phyloP scores from a whole-genome alignment of 192 early-diverging fungal species.

The Rhizoclosmatium sp. region DNA sequence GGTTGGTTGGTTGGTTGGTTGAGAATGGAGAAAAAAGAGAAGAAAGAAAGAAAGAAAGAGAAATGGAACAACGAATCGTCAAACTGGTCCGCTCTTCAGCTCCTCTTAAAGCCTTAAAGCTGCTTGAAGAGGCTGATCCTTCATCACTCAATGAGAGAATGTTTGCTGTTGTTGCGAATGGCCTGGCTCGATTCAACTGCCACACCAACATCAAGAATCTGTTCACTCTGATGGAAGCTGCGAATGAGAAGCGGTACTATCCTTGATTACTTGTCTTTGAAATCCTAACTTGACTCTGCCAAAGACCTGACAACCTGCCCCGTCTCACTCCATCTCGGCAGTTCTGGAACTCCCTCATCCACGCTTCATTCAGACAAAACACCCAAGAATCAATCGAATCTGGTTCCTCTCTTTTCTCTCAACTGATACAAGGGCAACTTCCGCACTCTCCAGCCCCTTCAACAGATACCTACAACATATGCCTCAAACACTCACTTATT shows the following conservation, averaged over 20 bases:
- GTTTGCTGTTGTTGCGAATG: background rate
- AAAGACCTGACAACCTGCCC: background rate
- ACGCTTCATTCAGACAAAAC: background rate
- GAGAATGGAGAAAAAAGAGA: background rate
- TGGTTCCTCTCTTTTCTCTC: no score
- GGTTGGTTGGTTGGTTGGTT: background rate
- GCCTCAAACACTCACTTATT: constrained; percentile 1
- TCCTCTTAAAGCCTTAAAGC: background rate
- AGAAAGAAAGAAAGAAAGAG: background rate
- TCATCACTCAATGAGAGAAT: background rate
- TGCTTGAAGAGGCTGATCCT: background rate
- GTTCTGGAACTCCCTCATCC: constrained; percentile 19
- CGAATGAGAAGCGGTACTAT: background rate
- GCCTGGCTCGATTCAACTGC: background rate
- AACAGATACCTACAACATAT: constrained; percentile 33
- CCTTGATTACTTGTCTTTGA: background rate
- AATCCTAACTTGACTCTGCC: background rate
- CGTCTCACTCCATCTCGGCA: background rate
- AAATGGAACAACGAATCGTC: background rate
- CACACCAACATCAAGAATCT: background rate
- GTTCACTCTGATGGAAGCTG: background rate
- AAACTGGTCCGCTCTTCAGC: background rate
- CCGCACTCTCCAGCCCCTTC: constrained; percentile 1
- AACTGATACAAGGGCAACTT: no score
- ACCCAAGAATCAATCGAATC: background rate